Base-by-base conservation (phyloP, 208 protist genomes). In the Leishmania aethiopica region DNA sequence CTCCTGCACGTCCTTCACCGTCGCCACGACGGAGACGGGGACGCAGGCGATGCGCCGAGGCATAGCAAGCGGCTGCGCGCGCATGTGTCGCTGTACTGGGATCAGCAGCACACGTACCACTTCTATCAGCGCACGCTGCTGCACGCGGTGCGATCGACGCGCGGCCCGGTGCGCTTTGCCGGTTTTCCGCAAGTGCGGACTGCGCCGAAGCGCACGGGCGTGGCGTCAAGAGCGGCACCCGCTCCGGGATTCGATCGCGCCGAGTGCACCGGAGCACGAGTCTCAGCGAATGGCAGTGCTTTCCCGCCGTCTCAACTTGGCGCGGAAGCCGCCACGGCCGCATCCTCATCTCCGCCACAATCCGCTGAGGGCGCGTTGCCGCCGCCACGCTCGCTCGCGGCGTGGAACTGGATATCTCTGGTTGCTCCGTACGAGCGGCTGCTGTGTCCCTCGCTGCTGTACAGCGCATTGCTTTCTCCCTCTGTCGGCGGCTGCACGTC, bases 361-460 rank as follows among this genome's bases (percentile, higher is more conserved):
- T 13, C 73, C 19, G 1, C n/a, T 15, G 73, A 57, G n/a, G 75
- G 37, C 15, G 10, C 37, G 17, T 25, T 78, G 79, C n/a, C 28
- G 35, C 76, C 80, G 45, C 80, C 83, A 13, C 77, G 79, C 15
- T 60, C 77, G 13, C 75, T 84, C 13, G 83, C 87, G 28, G 81
- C 84, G 45, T 81, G 84, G 78, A 82, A 77, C 32, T 83, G 69
- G 72, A 83, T 96, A 19, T 77, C 42, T 11, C 66, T 92, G 35
- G 73, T 91, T 17, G 73, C 89, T 0, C 89, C 84, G 47, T 94
- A 92, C 69, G 92, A 96, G 77, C 82, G 82, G 22, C 84, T 93
- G 3, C 74, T 91, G 51, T 94, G 92, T 60, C 92, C 92, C 0
- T 83, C 86, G 32, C 83, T 96, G n/a, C 82, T 94, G 17, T 91